A percentile compares a stretch with the other conserved stretches of the same genome.
Evolutionary conservation across 257 asterid species (phyloP).

Genomic region (Solanum pennellii): DNA sequence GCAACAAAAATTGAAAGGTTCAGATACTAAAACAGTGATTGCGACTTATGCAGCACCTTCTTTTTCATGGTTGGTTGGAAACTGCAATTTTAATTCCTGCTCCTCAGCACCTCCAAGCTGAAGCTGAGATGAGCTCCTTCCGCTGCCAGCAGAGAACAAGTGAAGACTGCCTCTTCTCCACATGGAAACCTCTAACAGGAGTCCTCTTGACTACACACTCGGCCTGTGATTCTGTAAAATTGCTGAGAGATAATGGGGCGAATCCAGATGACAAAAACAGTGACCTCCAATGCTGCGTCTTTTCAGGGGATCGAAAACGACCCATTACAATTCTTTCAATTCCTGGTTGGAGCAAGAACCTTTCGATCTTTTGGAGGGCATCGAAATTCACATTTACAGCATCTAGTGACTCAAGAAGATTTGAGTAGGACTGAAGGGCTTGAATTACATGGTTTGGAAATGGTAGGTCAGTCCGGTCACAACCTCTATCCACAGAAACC

Average conservation of each 20-base stretch:
- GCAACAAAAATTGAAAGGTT: conserved; percentile 31
- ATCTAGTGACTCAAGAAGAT: conserved; percentile 77
- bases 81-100: conserved; percentile 1
- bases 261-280: conserved; percentile 71
- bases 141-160: conserved; percentile 94
- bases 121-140: conserved; percentile 88
- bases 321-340: conserved; percentile 50
- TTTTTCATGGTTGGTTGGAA: background rate
- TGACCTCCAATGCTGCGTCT: conserved; percentile 86
- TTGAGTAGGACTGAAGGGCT: conserved; percentile 65
- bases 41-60: conserved; percentile 28
- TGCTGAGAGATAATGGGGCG: conserved; percentile 62
- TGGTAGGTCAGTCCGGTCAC: conserved; percentile 85
- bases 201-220: conserved; percentile 85
- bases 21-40: conserved; percentile 18
- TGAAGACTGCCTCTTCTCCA: conserved; percentile 86
- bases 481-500: conserved; percentile 81
- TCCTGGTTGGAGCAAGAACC: conserved; percentile 74
- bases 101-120: conserved; percentile 90
- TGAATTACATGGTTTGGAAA: conserved; percentile 73
- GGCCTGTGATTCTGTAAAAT: conserved; percentile 82
- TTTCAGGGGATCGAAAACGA: conserved; percentile 54
- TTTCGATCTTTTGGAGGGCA: conserved; percentile 73
- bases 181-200: conserved; percentile 76
- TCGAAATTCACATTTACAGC: conserved; percentile 71